A percentile compares a stretch with the other conserved stretches of the same genome.
Evolutionary conservation across 768 basidiomycete genomes (phyloP).

Genomic region (Pleurotus djamor): DNA sequence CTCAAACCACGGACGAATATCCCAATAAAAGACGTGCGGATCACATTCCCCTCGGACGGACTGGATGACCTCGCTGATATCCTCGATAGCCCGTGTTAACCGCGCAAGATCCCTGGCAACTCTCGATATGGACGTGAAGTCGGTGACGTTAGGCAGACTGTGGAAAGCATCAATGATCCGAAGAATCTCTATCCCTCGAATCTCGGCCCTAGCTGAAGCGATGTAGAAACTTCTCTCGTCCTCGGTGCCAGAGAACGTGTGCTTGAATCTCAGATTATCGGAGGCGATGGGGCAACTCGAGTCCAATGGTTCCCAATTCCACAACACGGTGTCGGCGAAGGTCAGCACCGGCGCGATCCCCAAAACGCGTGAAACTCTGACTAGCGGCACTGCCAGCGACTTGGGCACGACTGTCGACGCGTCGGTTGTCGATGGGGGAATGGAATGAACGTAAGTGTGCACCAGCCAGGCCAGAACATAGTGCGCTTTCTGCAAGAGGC

Average conservation of each 20-base stretch:
- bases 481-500: conserved; percentile 80
- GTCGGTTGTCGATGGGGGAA: conserved; percentile 38
- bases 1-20: conserved; percentile 90
- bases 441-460: conserved; percentile 89
- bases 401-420: conserved; percentile 62
- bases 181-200: conserved; percentile 84
- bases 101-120: conserved; percentile 71
- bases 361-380: conserved; percentile 70
- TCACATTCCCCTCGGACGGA: conserved; percentile 71
- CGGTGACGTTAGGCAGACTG: conserved; percentile 66
- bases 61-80: conserved; percentile 68
- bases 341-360: conserved; percentile 93
- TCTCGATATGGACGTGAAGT: conserved; percentile 61
- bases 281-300: conserved; percentile 55
- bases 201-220: conserved; percentile 80
- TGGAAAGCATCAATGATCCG: conserved; percentile 86
- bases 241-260: conserved; percentile 82
- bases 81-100: conserved; percentile 68
- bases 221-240: conserved; percentile 88
- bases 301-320: conserved; percentile 77
- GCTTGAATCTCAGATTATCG: conserved; percentile 68
- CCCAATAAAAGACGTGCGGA: conserved; percentile 87
- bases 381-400: conserved; percentile 75
- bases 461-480: conserved; percentile 86
- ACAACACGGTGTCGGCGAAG: conserved; percentile 94